Conservation (phyloP, 164 flowering plant genomes). For the Magnolia sinica region DNA sequence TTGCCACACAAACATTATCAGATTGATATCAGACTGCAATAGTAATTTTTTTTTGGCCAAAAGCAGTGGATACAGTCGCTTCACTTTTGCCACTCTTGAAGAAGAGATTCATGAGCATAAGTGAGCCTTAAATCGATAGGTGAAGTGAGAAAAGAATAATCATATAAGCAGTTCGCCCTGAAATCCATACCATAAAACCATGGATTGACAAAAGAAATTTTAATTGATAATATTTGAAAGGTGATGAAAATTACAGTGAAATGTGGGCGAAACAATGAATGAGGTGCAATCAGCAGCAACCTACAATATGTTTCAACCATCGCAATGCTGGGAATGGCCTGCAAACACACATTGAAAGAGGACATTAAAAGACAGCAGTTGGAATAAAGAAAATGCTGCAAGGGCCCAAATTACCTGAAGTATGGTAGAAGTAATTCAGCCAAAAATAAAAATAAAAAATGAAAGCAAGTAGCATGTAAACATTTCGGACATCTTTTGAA, state of each 20-base stretch:
- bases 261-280: conserved; percentile 85
- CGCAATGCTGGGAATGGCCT: conserved; percentile 92
- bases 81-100: not conserved
- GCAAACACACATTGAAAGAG: conserved; percentile 24
- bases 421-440: not conserved
- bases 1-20: no score
- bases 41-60: no score
- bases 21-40: no score
- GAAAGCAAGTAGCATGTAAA: not conserved
- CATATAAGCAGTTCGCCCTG: not conserved
- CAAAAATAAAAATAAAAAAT: not conserved
- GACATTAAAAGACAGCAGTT: conserved; percentile 1
- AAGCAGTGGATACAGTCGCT: no score
- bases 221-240: not conserved
- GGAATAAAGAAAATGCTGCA: not conserved
- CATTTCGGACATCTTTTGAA: not conserved
- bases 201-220: not conserved
- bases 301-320: conserved; percentile 92
- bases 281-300: conserved; percentile 81
- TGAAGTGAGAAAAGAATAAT: not conserved
- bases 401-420: not conserved
- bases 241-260: conserved; percentile 58
- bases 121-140: not conserved
- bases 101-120: not conserved
- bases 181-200: not conserved